These are phyloP conservation scores for Albugo candida DNA, from an alignment of 352 stramenopile species.

Conservation along the genomic window DNA sequence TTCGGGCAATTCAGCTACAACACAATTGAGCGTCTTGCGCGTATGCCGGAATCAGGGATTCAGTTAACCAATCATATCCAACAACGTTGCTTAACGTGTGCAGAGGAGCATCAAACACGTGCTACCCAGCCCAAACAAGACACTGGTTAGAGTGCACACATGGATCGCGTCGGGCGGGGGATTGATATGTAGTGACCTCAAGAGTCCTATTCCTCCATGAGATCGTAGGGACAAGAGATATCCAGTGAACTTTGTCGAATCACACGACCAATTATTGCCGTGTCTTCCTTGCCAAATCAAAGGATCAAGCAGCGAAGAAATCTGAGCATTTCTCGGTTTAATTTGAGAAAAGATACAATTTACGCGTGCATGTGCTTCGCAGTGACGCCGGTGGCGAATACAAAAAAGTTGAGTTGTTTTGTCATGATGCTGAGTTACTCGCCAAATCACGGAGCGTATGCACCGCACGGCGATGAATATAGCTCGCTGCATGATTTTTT, in stretches of 20 bases:
- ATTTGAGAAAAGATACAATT: neutral
- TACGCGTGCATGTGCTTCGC: neutral
- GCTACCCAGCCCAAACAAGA: neutral
- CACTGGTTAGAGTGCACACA: too few relatives aligned
- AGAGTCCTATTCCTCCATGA: neutral
- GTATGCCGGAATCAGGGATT: neutral
- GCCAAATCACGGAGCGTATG: neutral
- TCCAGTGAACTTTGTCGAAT: neutral
- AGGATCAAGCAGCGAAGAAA: neutral
- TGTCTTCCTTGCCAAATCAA: neutral
- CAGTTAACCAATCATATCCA: neutral
- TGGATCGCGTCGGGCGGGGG: neutral
- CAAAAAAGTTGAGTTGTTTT: neutral
- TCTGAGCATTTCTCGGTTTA: neutral
- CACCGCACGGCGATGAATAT: neutral
- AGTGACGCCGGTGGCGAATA: neutral
- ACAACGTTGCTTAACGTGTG: neutral
- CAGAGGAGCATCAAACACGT: neutral
- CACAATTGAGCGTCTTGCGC: neutral
- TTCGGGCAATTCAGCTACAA: neutral
- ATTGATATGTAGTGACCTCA: neutral
- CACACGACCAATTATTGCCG: neutral
- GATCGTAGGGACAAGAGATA: neutral
- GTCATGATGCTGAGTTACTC: neutral
- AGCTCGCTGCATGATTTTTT: neutral